Evolutionary conservation across 352 stramenopile species (phyloP).

Genomic region (Globisporangium parvum): DNA sequence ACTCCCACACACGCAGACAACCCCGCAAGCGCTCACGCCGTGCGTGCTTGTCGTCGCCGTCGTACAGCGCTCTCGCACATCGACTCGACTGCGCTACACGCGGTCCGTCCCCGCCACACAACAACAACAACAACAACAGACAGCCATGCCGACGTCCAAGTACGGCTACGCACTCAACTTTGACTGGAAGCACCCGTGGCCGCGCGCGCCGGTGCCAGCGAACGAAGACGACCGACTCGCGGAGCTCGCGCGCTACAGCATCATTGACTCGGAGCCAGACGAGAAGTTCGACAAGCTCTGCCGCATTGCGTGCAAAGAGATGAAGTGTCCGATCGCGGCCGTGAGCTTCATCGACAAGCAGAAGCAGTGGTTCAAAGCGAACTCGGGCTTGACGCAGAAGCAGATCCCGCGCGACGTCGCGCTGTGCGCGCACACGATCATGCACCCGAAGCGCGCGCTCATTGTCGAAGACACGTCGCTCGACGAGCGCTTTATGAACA

Average conservation of each 20-base stretch:
- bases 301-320: slow-evolving; percentile 84
- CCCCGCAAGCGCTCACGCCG: no score
- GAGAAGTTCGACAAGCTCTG: slow-evolving; percentile 87
- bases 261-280: slow-evolving; percentile 76
- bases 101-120: no score
- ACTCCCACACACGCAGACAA: no score
- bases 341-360: slow-evolving; percentile 84
- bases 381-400: slow-evolving; percentile 74
- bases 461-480: slow-evolving; percentile 80
- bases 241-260: slow-evolving; percentile 64
- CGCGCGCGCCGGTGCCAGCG: slow-evolving; percentile 51
- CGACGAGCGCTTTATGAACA: slow-evolving; percentile 80
- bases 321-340: slow-evolving; percentile 85
- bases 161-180: slow-evolving; percentile 82
- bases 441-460: slow-evolving; percentile 75
- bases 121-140: background rate
- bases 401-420: slow-evolving; percentile 80
- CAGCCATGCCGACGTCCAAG: slow-evolving; percentile 19
- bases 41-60: no score
- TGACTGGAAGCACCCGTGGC: slow-evolving; percentile 83
- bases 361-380: slow-evolving; percentile 87
- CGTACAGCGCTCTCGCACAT: no score
- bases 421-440: slow-evolving; percentile 83
- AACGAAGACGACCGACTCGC: slow-evolving; percentile 69
- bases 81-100: no score